Conservation (phyloP, 805 yeast genomes). For the Candida ascalaphidarum region DNA sequence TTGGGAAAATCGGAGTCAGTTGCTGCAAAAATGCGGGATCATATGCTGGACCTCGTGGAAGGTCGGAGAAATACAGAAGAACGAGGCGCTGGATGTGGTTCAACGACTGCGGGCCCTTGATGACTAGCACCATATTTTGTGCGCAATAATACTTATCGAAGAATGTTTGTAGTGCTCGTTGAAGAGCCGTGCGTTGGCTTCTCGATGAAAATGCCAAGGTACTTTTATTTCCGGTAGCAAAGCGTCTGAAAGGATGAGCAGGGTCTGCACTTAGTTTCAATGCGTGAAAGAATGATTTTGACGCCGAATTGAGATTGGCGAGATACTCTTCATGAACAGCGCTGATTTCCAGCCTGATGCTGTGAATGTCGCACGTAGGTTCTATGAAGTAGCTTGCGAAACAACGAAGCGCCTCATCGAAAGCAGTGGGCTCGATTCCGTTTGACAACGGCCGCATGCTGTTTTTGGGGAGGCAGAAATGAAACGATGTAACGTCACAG, state of each 20-base stretch:
- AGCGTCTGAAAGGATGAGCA: constrained; percentile 48
- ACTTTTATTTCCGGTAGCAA: constrained; percentile 56
- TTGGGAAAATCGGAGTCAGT: no score
- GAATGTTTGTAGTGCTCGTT: constrained; percentile 26
- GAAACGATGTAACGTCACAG: constrained; percentile 57
- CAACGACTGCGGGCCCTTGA: constrained; percentile 61
- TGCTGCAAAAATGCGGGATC: no score
- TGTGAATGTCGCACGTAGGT: constrained; percentile 40
- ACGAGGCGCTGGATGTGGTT: constrained; percentile 49
- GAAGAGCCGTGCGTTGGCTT: constrained; percentile 24
- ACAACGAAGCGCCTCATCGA: constrained; percentile 37
- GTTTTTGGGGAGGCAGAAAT: constrained; percentile 47
- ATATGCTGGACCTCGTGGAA: constrained; percentile 6
- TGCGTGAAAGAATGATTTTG: constrained; percentile 52
- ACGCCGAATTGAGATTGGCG: constrained; percentile 35
- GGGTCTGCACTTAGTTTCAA: constrained; percentile 39
- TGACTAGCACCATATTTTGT: constrained; percentile 46
- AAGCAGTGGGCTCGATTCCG: constrained; percentile 22
- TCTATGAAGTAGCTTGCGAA: constrained; percentile 43
- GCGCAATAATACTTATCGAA: constrained; percentile 35
- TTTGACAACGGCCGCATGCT: neutral
- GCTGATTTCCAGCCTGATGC: constrained; percentile 42
- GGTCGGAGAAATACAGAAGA: constrained; percentile 28
- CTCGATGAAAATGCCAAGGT: constrained; percentile 24
- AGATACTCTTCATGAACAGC: constrained; percentile 64